A percentile compares a stretch with the other conserved stretches of the same genome.
These are phyloP conservation scores for Xylaria sp. DNA, from an alignment of 2,329 filamentous ascomycete genomes.

Conservation along the genomic window DNA sequence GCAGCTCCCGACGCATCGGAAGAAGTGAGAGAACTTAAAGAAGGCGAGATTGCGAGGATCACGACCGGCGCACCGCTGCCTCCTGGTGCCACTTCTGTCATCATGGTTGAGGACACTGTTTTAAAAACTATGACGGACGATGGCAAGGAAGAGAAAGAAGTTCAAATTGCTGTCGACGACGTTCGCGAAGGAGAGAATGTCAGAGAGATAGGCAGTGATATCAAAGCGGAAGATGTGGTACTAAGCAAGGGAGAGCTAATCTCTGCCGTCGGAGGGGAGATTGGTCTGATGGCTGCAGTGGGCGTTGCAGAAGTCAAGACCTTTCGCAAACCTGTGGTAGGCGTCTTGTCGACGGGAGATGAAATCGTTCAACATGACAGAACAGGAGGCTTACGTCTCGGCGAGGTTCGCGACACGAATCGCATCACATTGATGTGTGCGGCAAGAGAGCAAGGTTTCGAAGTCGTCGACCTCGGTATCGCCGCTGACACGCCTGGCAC, in stretches of 20 bases:
- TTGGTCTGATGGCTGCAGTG: constrained; percentile 87
- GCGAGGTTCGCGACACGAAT: constrained; percentile 94
- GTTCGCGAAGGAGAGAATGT: constrained; percentile 87
- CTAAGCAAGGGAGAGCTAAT: constrained; percentile 83
- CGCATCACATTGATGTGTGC: constrained; percentile 87
- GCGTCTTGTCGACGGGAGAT: constrained; percentile 92
- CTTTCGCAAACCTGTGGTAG: constrained; percentile 81
- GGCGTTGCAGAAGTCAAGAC: constrained; percentile 77
- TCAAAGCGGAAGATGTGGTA: constrained; percentile 74
- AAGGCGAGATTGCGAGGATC: constrained; percentile 85
- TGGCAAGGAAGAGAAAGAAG: constrained; percentile 83
- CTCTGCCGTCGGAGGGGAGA: constrained; percentile 86
- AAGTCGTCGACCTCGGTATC: constrained; percentile 86
- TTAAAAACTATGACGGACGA: constrained; percentile 81
- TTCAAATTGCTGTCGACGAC: constrained; percentile 84
- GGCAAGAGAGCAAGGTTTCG: constrained; percentile 77
- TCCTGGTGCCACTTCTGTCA: constrained; percentile 86
- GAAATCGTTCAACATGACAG: constrained; percentile 84
- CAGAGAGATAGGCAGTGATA: constrained; percentile 89
- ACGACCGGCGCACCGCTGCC: constrained; percentile 95
- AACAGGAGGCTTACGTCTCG: constrained; percentile 70
- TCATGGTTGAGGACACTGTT: constrained; percentile 96
- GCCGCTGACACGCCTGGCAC: constrained; percentile 76
- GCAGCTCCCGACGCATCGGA: constrained; percentile 71
- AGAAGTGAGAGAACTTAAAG: constrained; percentile 67